phyloP scores from a whole-genome alignment of 352 stramenopile species.

The Pseudoperonospora humuli region DNA sequence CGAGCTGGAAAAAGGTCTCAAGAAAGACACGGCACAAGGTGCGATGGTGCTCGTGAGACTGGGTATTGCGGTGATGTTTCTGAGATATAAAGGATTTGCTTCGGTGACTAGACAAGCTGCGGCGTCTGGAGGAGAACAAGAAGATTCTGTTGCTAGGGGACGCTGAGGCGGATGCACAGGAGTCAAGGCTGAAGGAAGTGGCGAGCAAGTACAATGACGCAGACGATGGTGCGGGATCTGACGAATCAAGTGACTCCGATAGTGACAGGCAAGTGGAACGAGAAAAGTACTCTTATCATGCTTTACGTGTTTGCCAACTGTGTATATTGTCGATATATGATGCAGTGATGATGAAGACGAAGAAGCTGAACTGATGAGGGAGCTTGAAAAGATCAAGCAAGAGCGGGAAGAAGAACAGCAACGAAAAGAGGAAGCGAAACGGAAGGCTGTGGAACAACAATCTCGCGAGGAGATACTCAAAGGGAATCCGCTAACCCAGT shows the following conservation, averaged over 20 bases:
- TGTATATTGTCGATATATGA: not conserved
- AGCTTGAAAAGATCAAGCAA: conserved; percentile 97
- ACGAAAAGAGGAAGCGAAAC: conserved; percentile 85
- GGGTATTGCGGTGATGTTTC: not conserved
- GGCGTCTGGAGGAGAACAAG: conserved; percentile 73
- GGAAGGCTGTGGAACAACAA: conserved; percentile 68
- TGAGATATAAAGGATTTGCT: not conserved
- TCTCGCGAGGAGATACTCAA: conserved; percentile 89
- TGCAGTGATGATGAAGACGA: conserved; percentile 91
- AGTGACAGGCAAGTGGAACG: conserved; percentile 45
- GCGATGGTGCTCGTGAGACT: not conserved
- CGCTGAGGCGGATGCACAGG: conserved; percentile 57
- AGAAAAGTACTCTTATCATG: not conserved
- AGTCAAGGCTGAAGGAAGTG: conserved; percentile 84
- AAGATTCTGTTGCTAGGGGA: conserved; percentile 74
- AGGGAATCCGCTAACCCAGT: conserved; percentile 89
- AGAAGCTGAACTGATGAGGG: conserved; percentile 93
- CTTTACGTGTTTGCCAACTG: not conserved
- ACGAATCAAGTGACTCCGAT: conserved; percentile 62
- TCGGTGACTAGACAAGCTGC: conserved; percentile 41
- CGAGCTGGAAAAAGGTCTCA: conserved; percentile 64
- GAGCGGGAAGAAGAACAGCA: conserved; percentile 91
- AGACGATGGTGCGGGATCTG: conserved; percentile 75
- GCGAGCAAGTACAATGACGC: conserved; percentile 86
- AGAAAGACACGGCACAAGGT: conserved; percentile 77